phyloP scores from a whole-genome alignment of 129 eudicot species.

The Tanacetum coccineum region DNA sequence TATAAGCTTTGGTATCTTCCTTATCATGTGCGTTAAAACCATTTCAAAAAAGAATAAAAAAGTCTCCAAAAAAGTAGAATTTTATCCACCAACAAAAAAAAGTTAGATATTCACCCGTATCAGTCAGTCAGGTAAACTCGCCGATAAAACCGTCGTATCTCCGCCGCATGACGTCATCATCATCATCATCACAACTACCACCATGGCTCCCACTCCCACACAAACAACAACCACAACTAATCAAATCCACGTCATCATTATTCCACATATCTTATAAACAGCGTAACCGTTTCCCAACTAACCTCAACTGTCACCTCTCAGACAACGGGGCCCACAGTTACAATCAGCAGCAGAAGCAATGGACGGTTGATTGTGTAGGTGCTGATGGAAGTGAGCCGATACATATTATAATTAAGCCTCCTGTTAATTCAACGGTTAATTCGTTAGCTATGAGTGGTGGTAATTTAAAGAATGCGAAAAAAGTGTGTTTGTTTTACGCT shows the following conservation, averaged over 20 bases:
- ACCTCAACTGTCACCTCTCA: constrained; percentile 41
- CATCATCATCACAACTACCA: constrained; percentile 47
- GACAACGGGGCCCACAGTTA: constrained; percentile 34
- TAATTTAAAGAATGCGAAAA: constrained; percentile 47
- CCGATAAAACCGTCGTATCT: constrained; percentile 28
- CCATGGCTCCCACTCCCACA: constrained; percentile 19
- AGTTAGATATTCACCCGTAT: too few species aligned
- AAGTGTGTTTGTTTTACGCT: constrained; percentile 72
- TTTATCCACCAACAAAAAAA: too few species aligned
- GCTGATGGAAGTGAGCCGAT: constrained; percentile 71
- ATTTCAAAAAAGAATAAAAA: too few species aligned
- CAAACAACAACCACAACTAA: constrained; percentile 32
- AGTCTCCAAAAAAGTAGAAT: too few species aligned
- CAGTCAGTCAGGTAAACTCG: too few species aligned
- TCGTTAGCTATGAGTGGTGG: constrained; percentile 36
- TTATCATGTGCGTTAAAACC: too few species aligned
- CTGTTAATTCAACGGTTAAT: constrained; percentile 32
- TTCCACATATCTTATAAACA: constrained; percentile 10
- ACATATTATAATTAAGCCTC: constrained; percentile 78
- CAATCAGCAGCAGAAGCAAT: constrained; percentile 30
- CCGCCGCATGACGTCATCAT: constrained; percentile 63
- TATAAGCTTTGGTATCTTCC: too few species aligned
- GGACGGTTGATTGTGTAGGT: constrained; percentile 86
- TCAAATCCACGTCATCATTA: constrained; percentile 23
- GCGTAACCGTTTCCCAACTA: constrained; percentile 17